Percentiles rank a stretch among this genome's conserved stretches.
Conservation (phyloP, 2,329 filamentous ascomycete genomes). For the Ophiocordyceps unilateralis region DNA sequence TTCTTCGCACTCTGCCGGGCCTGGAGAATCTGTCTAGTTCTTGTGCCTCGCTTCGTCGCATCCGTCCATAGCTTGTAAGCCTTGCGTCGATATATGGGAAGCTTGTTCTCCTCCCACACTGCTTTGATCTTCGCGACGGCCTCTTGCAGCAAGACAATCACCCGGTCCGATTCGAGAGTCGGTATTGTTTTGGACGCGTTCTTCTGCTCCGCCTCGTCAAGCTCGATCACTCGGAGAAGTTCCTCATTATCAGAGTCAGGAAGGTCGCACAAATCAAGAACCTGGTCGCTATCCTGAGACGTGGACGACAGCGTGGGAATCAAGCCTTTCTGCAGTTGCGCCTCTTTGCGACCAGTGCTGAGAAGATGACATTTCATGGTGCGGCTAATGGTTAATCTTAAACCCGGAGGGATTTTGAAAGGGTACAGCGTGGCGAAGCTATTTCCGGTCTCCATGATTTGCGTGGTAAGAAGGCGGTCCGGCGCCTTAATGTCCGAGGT, state of each 20-base stretch:
- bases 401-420: slow-evolving; percentile 21
- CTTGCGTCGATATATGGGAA: slow-evolving; percentile 34
- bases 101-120: slow-evolving; percentile 41
- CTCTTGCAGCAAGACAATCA: slow-evolving; percentile 34
- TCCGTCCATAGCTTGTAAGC: slow-evolving; percentile 45
- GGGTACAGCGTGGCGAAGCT: slow-evolving; percentile 11
- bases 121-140: slow-evolving; percentile 31
- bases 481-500: slow-evolving; percentile 8
- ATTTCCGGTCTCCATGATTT: slow-evolving; percentile 6
- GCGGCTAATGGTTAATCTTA: slow-evolving; percentile 23
- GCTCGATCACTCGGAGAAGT: slow-evolving; percentile 43
- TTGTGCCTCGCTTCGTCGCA: slow-evolving; percentile 25
- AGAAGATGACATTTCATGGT: slow-evolving; percentile 22
- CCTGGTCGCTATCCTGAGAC: slow-evolving; percentile 16
- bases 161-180: slow-evolving; percentile 23
- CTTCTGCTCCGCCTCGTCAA: slow-evolving; percentile 14
- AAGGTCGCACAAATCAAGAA: slow-evolving; percentile 23
- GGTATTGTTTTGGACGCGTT: not conserved
- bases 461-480: slow-evolving; percentile 7
- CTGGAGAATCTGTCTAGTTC: slow-evolving; percentile 20
- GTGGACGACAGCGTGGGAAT: slow-evolving; percentile 5
- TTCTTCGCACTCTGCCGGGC: slow-evolving; percentile 23
- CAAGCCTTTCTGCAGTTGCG: slow-evolving; percentile 3
- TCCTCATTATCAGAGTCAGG: slow-evolving; percentile 28
- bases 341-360: slow-evolving; percentile 9